Percentiles rank a stretch among this genome's conserved stretches.
Conservation (phyloP, 495 filamentous ascomycete species). For the Xylaria palmicola region DNA sequence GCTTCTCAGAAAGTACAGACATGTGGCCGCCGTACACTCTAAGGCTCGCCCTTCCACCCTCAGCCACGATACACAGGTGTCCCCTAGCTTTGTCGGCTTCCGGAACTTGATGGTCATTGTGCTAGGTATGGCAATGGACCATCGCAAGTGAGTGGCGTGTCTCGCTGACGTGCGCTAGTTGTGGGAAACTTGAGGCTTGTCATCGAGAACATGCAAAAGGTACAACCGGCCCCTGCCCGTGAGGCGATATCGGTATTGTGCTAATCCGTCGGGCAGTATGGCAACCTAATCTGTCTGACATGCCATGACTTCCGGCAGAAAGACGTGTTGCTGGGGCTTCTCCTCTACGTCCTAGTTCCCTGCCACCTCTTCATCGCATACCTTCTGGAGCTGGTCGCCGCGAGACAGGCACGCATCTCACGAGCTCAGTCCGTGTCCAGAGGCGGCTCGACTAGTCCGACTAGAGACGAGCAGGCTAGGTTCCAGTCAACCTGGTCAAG, state of each 20-base stretch:
- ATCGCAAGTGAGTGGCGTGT: background rate
- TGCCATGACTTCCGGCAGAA: slow-evolving; percentile 83
- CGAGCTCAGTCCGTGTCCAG: slow-evolving; percentile 62
- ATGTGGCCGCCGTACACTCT: slow-evolving; percentile 83
- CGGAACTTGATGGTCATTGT: slow-evolving; percentile 95
- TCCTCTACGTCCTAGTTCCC: slow-evolving; percentile 82
- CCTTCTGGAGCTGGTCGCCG: slow-evolving; percentile 78
- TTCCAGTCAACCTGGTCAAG: slow-evolving; percentile 75
- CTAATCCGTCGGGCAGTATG: slow-evolving; percentile 61
- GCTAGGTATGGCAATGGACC: slow-evolving; percentile 57
- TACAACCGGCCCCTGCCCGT: slow-evolving; percentile 32
- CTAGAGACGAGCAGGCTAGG: slow-evolving; percentile 54
- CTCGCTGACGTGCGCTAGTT: slow-evolving; percentile 49
- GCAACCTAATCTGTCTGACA: slow-evolving; percentile 85
- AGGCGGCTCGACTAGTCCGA: slow-evolving; percentile 47
- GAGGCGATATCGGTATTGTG: background rate
- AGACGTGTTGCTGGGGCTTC: slow-evolving; percentile 71
- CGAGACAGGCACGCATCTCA: slow-evolving; percentile 66
- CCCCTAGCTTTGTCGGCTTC: slow-evolving; percentile 89
- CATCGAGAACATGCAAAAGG: slow-evolving; percentile 97
- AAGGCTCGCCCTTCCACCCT: slow-evolving; percentile 70
- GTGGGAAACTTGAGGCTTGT: slow-evolving; percentile 90
- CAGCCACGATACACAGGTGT: slow-evolving; percentile 70
- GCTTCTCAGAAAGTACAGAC: slow-evolving; percentile 66
- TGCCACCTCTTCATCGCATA: slow-evolving; percentile 88